Conservation (phyloP, 441 rosid genomes). For the Euphorbia celastroides region DNA sequence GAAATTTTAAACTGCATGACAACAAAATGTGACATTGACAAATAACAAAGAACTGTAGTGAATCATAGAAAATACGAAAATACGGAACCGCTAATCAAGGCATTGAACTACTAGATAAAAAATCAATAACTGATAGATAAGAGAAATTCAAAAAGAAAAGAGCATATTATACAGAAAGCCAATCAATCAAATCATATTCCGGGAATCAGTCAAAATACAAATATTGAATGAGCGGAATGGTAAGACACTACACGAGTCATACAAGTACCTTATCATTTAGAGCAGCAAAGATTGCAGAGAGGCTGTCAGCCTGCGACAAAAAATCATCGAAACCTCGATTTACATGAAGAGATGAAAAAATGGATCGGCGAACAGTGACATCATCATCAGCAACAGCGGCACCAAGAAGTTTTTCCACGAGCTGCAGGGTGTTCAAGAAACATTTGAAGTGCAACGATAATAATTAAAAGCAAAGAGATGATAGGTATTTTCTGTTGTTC, state of each 20-base stretch:
- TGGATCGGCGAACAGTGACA: slow-evolving; percentile 90
- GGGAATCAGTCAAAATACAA: background rate
- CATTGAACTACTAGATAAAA: background rate
- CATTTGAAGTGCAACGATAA: slow-evolving; percentile 24
- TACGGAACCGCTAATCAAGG: background rate
- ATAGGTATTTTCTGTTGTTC: background rate
- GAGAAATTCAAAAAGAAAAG: background rate
- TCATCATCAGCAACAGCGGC: slow-evolving; percentile 98
- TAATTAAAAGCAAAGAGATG: background rate
- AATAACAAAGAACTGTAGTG: background rate
- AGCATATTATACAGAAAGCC: background rate
- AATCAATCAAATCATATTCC: background rate
- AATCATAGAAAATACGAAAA: background rate
- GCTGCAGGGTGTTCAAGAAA: slow-evolving; percentile 51
- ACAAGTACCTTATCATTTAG: slow-evolving; percentile 91
- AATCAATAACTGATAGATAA: background rate
- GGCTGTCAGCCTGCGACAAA: slow-evolving; percentile 96
- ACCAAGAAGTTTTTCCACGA: slow-evolving; percentile 97
- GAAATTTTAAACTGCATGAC: too few relatives aligned
- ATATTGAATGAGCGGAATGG: background rate
- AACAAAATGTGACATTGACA: too few relatives aligned
- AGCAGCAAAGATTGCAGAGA: slow-evolving; percentile 97
- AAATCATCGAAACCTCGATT: slow-evolving; percentile 94
- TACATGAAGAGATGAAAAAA: slow-evolving; percentile 69
- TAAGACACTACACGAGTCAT: background rate